Base-by-base conservation (phyloP, 345 rosid genomes). In the Litchi chinensis region DNA sequence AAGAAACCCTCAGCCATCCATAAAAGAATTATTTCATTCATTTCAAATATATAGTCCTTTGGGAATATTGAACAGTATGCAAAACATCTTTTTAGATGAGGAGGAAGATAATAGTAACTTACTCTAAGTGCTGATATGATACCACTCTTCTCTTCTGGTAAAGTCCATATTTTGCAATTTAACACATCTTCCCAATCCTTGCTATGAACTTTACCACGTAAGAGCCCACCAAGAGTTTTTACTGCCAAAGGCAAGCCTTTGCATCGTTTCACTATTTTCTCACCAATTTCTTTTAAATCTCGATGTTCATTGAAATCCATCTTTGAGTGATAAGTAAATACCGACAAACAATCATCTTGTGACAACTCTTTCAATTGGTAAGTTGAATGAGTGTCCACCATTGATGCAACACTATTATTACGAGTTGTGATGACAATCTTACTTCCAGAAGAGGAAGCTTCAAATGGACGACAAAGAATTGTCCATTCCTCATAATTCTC, bases 1-100 rank as follows among this genome's bases (percentile, higher is more conserved):
- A 82, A 2, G 8, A 82, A 40, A 26, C 63, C 84, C 46, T 82
- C 79, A 1, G 79, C 81, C 76, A 82, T 82, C 79, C 84, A 82
- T 13, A 70, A 57, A 2, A 2, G 52, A 43, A 82, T n/a, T n/a
- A 78, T 26, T 6, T 62, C 40, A 6, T 74, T 67, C 22, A 39
- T 73, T 7, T 6, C 1, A 19, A 79, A 73, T 73, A 32, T 24
- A 39, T 57, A 60, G 40, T 43, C 71, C 10, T 77, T 66, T 15
- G 73, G 80, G 6, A 71, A 76, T 41, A 81, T 28, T 3, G 83
- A 78, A 26, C 76, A 70, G 4, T 76, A 81, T 0, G 63, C 77
- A 28, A 81, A 81, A 18, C 73, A 76, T 1, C 46, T 56, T 26
- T 76, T 76, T 12, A 81, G 56, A 24, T 39, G 12, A 0, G 76